Base-by-base conservation (phyloP, 2,329 filamentous ascomycete species). In the Moelleriella libera region DNA sequence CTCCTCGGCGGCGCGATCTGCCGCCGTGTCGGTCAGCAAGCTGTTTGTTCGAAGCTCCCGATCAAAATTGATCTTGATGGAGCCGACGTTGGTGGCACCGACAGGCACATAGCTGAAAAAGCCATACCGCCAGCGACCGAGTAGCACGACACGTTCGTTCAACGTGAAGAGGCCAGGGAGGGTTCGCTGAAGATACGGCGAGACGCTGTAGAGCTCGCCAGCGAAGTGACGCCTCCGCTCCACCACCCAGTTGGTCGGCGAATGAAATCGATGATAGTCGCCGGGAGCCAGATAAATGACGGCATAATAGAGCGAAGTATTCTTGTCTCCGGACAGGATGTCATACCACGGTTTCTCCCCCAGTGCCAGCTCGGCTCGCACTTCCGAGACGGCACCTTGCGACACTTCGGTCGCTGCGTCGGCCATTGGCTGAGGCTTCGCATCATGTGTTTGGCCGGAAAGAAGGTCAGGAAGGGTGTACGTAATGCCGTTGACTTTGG, bases 231-330 rank as follows among this genome's bases (percentile, higher is more conserved):
- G 85, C 42, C 94, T 82, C 54, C 82, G 82, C 66, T 96, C 86
- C 34, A 92, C 92, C 12, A 98, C 88, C 92, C 92, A 98, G 56
- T 87, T 85, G 2, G 88, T 83, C 0, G 92, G 92, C 1, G 87
- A 94, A 69, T 98, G 94, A 71, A 97, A 98, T 53, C 90, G 86
- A 68, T 98, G 92, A 68, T 98, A 98, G 69, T 98, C 94, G 45
- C 92, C 92, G 0, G 92, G 92, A 0, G 94, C 92, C 42, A 98
- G 80, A 67, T 98, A 98, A 59, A 98, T 81, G 52, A 98, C 94
- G 51, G 75, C 85, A 66, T 97, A 98, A 71, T 94, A 95, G 6
- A 98, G 76, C 8, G 83, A 79, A 5, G 83, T 87, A 63, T 69
- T 74, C 63, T 76, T 76, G 47, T 78, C 75, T 21, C 71, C 64